Conservation (phyloP, 2,329 filamentous ascomycete genomes). For the Penicillium sp. region DNA sequence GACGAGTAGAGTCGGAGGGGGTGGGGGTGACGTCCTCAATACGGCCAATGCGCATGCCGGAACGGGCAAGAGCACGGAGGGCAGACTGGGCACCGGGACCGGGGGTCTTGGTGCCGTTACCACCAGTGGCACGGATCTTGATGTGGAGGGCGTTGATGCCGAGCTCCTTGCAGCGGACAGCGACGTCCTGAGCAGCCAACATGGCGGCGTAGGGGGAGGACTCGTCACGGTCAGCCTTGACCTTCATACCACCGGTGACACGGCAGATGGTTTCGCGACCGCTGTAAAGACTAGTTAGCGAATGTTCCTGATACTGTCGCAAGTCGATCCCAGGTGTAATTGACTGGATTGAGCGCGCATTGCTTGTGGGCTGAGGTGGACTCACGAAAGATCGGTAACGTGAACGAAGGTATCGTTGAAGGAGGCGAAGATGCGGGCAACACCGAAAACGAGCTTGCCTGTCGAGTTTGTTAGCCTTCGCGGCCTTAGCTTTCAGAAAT, state of each 20-base stretch:
- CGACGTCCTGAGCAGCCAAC: slow-evolving; percentile 99
- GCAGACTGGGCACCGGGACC: slow-evolving; percentile 98
- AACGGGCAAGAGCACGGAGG: slow-evolving; percentile 96
- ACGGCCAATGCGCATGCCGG: slow-evolving; percentile 99
- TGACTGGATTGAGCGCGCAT: neutral
- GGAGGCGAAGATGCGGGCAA: slow-evolving; percentile 96
- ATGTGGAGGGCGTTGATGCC: slow-evolving; percentile 97
- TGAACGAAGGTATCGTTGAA: slow-evolving; percentile 96
- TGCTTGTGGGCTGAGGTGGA: slow-evolving; percentile 15
- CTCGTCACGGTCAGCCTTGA: slow-evolving; percentile 99
- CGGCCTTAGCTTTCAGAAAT: neutral
- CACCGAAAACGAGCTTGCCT: slow-evolving; percentile 97
- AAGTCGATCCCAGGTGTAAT: slow-evolving; percentile 7
- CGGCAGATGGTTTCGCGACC: slow-evolving; percentile 99
- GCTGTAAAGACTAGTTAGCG: slow-evolving; percentile 67
- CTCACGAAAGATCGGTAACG: slow-evolving; percentile 96
- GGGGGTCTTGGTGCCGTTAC: slow-evolving; percentile 99
- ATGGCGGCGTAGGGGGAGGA: slow-evolving; percentile 99
- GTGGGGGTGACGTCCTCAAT: slow-evolving; percentile 99
- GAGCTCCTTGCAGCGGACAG: slow-evolving; percentile 83
- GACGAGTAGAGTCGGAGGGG: slow-evolving; percentile 97
- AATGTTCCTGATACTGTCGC: slow-evolving; percentile 37
- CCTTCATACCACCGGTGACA: slow-evolving; percentile 99
- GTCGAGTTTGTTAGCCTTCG: slow-evolving; percentile 10
- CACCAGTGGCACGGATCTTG: slow-evolving; percentile 99